phyloP scores from a whole-genome alignment of 2,329 filamentous ascomycete genomes.

The Cordyceps farinosa region DNA sequence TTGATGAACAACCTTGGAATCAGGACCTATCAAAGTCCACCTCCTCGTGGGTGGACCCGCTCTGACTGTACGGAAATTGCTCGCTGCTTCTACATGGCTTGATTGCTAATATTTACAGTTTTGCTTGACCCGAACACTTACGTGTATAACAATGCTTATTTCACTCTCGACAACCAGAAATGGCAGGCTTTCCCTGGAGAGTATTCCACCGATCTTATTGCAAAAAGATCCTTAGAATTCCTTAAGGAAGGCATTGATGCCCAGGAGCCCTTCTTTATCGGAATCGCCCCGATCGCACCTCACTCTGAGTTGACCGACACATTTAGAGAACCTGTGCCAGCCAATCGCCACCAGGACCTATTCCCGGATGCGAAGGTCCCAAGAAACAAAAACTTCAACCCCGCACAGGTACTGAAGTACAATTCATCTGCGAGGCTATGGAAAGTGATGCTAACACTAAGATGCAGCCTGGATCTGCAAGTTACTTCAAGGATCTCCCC shows the following conservation, averaged over 20 bases:
- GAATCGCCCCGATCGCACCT: conserved; percentile 45
- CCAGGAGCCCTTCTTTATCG: conserved; percentile 52
- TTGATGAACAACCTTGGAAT: conserved; percentile 50
- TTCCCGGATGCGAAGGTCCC: conserved; percentile 59
- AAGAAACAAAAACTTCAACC: conserved; percentile 64
- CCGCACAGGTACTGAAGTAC: conserved; percentile 28
- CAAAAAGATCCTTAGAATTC: conserved; percentile 48
- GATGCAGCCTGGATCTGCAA: conserved; percentile 34
- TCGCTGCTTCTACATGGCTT: not conserved
- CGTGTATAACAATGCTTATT: conserved; percentile 62
- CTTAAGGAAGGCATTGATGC: conserved; percentile 48
- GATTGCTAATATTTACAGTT: conserved; percentile 32
- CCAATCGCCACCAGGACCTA: conserved; percentile 56
- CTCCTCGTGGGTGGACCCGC: conserved; percentile 53
- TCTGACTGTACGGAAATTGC: conserved; percentile 33
- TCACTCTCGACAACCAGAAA: conserved; percentile 36
- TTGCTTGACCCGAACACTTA: conserved; percentile 66
- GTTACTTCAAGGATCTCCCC: conserved; percentile 42
- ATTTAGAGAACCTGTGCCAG: conserved; percentile 35
- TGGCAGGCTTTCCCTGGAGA: conserved; percentile 50
- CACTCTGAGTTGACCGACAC: conserved; percentile 41
- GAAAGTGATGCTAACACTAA: not conserved
- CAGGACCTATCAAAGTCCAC: conserved; percentile 48
- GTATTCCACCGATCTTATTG: conserved; percentile 52
- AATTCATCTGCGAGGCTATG: not conserved